Base-by-base conservation (phyloP, 345 rosid genomes). In the Populus pruinosa region DNA sequence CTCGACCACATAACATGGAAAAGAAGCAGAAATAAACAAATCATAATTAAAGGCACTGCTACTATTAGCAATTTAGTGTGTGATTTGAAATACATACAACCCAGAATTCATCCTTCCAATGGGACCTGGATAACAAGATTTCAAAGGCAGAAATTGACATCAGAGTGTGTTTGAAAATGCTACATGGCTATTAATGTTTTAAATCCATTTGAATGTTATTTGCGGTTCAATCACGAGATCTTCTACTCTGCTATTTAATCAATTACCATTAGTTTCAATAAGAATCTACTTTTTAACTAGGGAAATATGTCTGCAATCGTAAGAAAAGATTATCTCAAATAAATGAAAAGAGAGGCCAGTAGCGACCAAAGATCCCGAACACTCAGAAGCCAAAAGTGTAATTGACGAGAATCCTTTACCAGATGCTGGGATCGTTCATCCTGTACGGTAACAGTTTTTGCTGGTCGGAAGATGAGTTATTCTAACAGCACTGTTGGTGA, bases 391-490 rank as follows among this genome's bases (percentile, higher is more conserved):
- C 53, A 66, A 64, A 71, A 14, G 56, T 31, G 35, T 33, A 59
- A 12, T 38, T 36, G 55, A 39, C 33, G 23, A 67, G 41, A 78
- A 80, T 47, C 74, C 69, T 69, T 78, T 90, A 93, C 99, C 99
- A 89, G 91, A 81, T 96, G 99, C 76, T 96, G 99, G 65, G 98
- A 96, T 78, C 97, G 86, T 87, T 93, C 98, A 70, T 96, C 99
- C 87, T 96, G 99, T 83, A 96, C 91, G 76, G 97, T 78, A 75
- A 96, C 93, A 17, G 86, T 89, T 41, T 93, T 88, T 88, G 77
- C 98, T 97, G 16, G 92, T 85, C 31, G 94, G 93, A 74, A 87
- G 77, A 87, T 93, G 98, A 70, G 92, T 90, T 77, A 92, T 85
- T 79, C 98, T 87, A 79, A 96, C 98, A 27, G 98, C 99, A 71